Conservation (phyloP, 805 yeast species). For the Wickerhamiella azyma region DNA sequence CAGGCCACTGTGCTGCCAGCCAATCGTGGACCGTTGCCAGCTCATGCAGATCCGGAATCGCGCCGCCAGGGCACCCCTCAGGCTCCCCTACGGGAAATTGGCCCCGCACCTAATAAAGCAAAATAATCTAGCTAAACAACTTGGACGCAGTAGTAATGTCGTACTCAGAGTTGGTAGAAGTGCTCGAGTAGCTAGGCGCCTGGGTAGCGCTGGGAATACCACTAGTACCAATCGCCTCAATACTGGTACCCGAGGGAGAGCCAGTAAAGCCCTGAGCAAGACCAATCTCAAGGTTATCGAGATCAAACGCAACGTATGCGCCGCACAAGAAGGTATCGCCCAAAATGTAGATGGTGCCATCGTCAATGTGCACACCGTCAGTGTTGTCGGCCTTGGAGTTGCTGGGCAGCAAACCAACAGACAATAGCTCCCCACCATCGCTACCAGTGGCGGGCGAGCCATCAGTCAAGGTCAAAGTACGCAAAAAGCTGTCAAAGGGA, state of each 20-base stretch:
- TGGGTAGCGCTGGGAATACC: conserved; percentile 19
- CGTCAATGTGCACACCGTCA: conserved; percentile 10
- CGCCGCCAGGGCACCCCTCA: too few relatives aligned
- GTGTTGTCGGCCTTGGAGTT: neutral
- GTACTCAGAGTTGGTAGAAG: conserved; percentile 10
- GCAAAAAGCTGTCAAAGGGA: conserved; percentile 14
- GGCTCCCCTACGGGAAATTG: too few relatives aligned
- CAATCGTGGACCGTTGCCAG: too few relatives aligned
- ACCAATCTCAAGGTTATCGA: conserved; percentile 41
- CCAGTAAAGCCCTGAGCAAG: conserved; percentile 35
- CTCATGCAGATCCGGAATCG: too few relatives aligned
- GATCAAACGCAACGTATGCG: conserved; percentile 53
- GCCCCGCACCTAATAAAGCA: too few relatives aligned
- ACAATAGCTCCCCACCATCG: conserved; percentile 12
- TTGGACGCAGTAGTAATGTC: conserved; percentile 3
- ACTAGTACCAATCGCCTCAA: conserved; percentile 14
- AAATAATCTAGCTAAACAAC: neutral
- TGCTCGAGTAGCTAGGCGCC: conserved; percentile 19
- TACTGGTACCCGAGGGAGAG: conserved; percentile 12
- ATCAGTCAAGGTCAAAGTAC: conserved; percentile 11
- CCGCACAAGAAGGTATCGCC: conserved; percentile 54
- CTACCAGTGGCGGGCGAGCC: conserved; percentile 12
- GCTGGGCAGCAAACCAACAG: neutral
- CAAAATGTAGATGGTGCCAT: conserved; percentile 30
- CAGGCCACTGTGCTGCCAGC: too few relatives aligned